Percentiles rank a stretch among this genome's conserved stretches.
These are phyloP conservation scores for Stenogyne calaminthoides DNA, from an alignment of 305 asterid genomes.

Conservation along the genomic window DNA sequence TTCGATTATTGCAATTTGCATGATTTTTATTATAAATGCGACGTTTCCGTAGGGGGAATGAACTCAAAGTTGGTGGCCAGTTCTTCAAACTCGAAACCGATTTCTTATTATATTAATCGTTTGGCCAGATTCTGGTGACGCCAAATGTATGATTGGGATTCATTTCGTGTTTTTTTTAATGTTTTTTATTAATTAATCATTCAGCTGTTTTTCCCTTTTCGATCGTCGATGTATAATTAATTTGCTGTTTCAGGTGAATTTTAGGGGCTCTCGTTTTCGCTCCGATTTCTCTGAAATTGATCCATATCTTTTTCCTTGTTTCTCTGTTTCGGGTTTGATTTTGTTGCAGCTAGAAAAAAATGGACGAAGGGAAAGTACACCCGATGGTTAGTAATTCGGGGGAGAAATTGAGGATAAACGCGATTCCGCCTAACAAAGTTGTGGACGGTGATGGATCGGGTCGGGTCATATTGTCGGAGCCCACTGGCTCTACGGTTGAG, in stretches of 20 bases:
- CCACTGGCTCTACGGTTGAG: slow-evolving; percentile 75
- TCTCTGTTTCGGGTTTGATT: slow-evolving; percentile 23
- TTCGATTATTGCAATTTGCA: slow-evolving; percentile 20
- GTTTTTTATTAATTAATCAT: slow-evolving; percentile 21
- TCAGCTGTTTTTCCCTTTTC: slow-evolving; percentile 23
- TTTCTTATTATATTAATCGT: slow-evolving; percentile 21
- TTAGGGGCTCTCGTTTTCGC: slow-evolving; percentile 1
- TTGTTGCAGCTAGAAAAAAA: slow-evolving; percentile 27
- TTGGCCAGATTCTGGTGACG: slow-evolving; percentile 10
- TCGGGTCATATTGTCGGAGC: slow-evolving; percentile 63
- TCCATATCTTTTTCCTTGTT: slow-evolving; percentile 1
- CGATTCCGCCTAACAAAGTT: slow-evolving; percentile 50
- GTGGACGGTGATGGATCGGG: slow-evolving; percentile 56
- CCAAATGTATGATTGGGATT: slow-evolving; percentile 42
- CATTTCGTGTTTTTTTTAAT: slow-evolving; percentile 19
- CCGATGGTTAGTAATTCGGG: slow-evolving; percentile 27
- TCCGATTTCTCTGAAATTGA: slow-evolving; percentile 13
- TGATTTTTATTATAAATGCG: slow-evolving; percentile 25
- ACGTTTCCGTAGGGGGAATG: slow-evolving; percentile 35
- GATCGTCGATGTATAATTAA: slow-evolving; percentile 7
- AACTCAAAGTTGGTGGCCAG: slow-evolving; percentile 38
- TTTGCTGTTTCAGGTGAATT: slow-evolving; percentile 31
- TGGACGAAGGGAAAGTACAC: slow-evolving; percentile 30
- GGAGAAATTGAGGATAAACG: slow-evolving; percentile 34
- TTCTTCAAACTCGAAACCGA: slow-evolving; percentile 39